A percentile compares a stretch with the other conserved stretches of the same genome.
Evolutionary conservation across 1,139 yeast species (phyloP).

Genomic region (Protomyces gravidus): DNA sequence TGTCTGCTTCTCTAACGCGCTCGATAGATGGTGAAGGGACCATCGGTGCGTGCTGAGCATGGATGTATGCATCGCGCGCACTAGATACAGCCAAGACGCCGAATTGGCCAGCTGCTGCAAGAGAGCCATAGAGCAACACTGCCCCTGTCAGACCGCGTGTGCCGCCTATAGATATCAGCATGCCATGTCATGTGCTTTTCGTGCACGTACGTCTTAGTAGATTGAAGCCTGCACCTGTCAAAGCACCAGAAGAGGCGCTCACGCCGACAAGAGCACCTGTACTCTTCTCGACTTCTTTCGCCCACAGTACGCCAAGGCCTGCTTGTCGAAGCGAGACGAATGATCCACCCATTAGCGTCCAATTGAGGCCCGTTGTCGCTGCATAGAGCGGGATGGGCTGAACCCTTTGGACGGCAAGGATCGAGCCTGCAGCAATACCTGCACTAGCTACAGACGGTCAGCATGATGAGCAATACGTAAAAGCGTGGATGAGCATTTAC

Average conservation of each 20-base stretch:
- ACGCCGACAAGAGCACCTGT: neutral
- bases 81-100: neutral
- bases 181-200: neutral
- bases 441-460: neutral
- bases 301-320: neutral
- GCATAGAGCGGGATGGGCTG: slow-evolving; percentile 6
- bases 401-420: slow-evolving; percentile 14
- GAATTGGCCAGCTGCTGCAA: slow-evolving; percentile 10
- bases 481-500: neutral
- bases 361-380: slow-evolving; percentile 10
- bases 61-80: neutral
- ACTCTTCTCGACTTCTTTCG: neutral
- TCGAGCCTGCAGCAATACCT: slow-evolving; percentile 6
- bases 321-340: slow-evolving; percentile 6
- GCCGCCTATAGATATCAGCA: slow-evolving; percentile 1
- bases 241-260: slow-evolving; percentile 11
- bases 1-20: slow-evolving; percentile 12
- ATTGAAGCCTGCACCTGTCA: slow-evolving; percentile 11
- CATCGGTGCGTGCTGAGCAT: neutral
- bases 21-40: neutral
- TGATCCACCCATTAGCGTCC: slow-evolving; percentile 15
- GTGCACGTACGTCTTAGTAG: neutral
- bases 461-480: neutral
- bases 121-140: slow-evolving; percentile 8
- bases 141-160: slow-evolving; percentile 13